Conservation (phyloP, 1,139 yeast species). For the Lodderomyces elongisporus region DNA sequence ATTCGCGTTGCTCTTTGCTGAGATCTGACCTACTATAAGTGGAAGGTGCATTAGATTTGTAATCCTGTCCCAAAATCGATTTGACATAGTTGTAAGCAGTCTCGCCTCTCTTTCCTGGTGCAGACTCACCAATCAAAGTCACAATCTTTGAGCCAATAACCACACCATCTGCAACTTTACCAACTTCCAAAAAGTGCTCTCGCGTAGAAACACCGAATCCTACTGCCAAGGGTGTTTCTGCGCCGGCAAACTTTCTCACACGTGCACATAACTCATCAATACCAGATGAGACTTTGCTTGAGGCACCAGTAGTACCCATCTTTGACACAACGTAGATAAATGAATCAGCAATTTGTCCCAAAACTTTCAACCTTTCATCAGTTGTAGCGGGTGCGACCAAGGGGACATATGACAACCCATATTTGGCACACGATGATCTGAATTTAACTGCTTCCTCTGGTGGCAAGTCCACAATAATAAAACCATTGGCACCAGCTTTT, state of each 20-base stretch:
- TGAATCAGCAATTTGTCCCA: constrained; percentile 86
- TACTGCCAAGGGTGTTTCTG: constrained; percentile 82
- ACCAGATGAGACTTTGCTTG: constrained; percentile 56
- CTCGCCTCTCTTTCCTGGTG: constrained; percentile 54
- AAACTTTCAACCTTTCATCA: constrained; percentile 72
- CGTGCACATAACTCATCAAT: constrained; percentile 66
- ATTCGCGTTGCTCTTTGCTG: constrained; percentile 16
- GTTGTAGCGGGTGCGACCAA: constrained; percentile 96
- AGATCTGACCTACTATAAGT: constrained; percentile 18
- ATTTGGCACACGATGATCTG: constrained; percentile 62
- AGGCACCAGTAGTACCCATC: constrained; percentile 97
- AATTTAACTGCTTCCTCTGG: constrained; percentile 95
- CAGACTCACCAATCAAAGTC: constrained; percentile 59
- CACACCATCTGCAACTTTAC: constrained; percentile 82
- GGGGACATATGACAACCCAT: constrained; percentile 82
- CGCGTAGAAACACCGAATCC: constrained; percentile 96
- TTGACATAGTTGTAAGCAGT: constrained; percentile 64
- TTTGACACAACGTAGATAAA: constrained; percentile 93
- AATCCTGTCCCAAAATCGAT: constrained; percentile 64
- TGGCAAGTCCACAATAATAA: constrained; percentile 90
- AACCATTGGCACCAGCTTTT: constrained; percentile 91
- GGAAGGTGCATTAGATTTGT: constrained; percentile 29
- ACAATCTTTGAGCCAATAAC: constrained; percentile 90
- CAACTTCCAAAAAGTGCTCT: constrained; percentile 81
- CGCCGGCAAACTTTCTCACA: constrained; percentile 69